Evolutionary conservation across 768 basidiomycete species (phyloP).

Genomic region (Boletus patriciae): DNA sequence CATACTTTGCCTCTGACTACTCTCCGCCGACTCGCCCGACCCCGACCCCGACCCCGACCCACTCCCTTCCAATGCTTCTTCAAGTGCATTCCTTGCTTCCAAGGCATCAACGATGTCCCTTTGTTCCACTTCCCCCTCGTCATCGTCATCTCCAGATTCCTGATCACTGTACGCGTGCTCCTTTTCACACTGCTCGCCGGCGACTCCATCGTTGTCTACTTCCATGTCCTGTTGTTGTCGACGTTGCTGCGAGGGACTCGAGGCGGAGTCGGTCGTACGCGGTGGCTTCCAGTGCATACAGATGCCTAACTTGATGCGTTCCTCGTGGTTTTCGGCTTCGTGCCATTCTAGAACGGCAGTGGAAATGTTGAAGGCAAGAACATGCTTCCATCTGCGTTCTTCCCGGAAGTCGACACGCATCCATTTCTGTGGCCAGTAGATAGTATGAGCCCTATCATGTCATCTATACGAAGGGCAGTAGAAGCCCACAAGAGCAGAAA

Average conservation of each 20-base stretch:
- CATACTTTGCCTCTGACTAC: conserved; percentile 34
- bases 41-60: conserved; percentile 30
- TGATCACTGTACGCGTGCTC: conserved; percentile 29
- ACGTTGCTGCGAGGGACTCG: conserved; percentile 30
- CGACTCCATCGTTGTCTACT: conserved; percentile 28
- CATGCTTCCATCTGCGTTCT: conserved; percentile 90
- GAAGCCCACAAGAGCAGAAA: background rate
- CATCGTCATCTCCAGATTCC: conserved; percentile 58
- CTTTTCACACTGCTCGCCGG: conserved; percentile 23
- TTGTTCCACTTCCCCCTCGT: conserved; percentile 56
- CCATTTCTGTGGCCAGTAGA: conserved; percentile 70
- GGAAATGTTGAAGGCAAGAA: conserved; percentile 79
- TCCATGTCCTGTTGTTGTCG: conserved; percentile 32
- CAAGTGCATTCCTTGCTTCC: conserved; percentile 52
- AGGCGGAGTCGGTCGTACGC: conserved; percentile 27
- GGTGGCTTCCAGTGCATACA: conserved; percentile 64
- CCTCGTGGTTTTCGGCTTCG: conserved; percentile 60
- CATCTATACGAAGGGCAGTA: background rate
- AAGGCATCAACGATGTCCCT: conserved; percentile 59
- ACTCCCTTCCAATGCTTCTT: conserved; percentile 54
- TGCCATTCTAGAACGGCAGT: conserved; percentile 89
- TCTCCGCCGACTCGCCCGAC: conserved; percentile 36
- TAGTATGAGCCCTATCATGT: conserved; percentile 9
- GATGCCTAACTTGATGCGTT: conserved; percentile 64
- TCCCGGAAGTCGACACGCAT: conserved; percentile 94